phyloP scores from a whole-genome alignment of 2,329 filamentous ascomycete species.

The Parastagonospora nodorum region DNA sequence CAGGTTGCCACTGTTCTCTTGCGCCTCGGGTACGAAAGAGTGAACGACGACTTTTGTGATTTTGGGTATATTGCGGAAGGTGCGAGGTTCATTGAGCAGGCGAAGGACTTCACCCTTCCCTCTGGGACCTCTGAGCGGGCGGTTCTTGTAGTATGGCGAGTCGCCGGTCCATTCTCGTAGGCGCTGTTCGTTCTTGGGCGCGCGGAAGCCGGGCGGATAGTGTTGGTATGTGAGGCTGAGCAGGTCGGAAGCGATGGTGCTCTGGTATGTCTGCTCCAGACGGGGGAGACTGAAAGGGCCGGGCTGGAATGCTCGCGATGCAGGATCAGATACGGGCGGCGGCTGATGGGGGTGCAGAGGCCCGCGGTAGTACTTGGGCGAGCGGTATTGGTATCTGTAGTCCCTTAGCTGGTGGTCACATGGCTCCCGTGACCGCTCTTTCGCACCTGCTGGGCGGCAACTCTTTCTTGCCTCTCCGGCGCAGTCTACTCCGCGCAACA shows the following conservation, averaged over 20 bases:
- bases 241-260: slow-evolving; percentile 83
- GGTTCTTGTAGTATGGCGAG: slow-evolving; percentile 92
- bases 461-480: slow-evolving; percentile 49
- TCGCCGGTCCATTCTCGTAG: slow-evolving; percentile 86
- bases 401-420: neutral
- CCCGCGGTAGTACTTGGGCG: slow-evolving; percentile 92
- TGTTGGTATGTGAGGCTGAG: slow-evolving; percentile 89
- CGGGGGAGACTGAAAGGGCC: slow-evolving; percentile 90
- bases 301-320: slow-evolving; percentile 84
- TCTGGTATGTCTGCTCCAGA: slow-evolving; percentile 86
- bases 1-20: slow-evolving; percentile 73
- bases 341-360: slow-evolving; percentile 92
- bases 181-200: slow-evolving; percentile 64
- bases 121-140: slow-evolving; percentile 81
- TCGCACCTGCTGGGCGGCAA: slow-evolving; percentile 60
- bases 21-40: slow-evolving; percentile 70
- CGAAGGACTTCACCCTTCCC: slow-evolving; percentile 73
- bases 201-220: slow-evolving; percentile 74
- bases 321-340: slow-evolving; percentile 81
- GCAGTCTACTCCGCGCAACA: slow-evolving; percentile 50
- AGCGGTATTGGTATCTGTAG: slow-evolving; percentile 86
- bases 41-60: slow-evolving; percentile 82
- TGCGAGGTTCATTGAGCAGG: slow-evolving; percentile 69
- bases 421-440: slow-evolving; percentile 1
- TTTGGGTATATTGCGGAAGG: slow-evolving; percentile 83